Evolutionary conservation across 208 protist genomes (phyloP).

Genomic region (Sergeia podlipaevii): DNA sequence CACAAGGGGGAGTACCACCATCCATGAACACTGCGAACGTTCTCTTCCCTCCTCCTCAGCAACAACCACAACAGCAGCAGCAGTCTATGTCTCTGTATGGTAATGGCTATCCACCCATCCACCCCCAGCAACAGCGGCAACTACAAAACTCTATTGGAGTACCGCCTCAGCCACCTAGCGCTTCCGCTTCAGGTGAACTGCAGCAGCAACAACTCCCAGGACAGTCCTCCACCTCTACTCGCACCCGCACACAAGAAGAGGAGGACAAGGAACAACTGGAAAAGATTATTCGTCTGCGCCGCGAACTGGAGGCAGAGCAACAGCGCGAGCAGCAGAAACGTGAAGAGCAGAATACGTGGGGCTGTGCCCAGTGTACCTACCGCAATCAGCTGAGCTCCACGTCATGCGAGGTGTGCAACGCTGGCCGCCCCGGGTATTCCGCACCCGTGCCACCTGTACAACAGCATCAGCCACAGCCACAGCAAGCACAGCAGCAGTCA

Average conservation of each 20-base stretch:
- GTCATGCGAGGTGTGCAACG: slow-evolving; percentile 68
- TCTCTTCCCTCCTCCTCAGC: neutral
- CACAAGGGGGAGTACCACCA: too few relatives aligned
- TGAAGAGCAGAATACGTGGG: slow-evolving; percentile 69
- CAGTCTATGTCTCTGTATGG: neutral
- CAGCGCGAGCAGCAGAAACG: slow-evolving; percentile 64
- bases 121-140: neutral
- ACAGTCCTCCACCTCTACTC: neutral
- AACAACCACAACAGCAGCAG: neutral
- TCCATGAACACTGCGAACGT: neutral
- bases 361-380: slow-evolving; percentile 69
- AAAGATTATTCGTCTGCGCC: slow-evolving; percentile 77
- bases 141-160: slow-evolving; percentile 2
- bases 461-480: too few relatives aligned
- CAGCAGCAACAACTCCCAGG: neutral
- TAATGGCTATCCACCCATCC: neutral
- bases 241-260: slow-evolving; percentile 41
- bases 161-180: slow-evolving; percentile 4
- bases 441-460: slow-evolving; percentile 5
- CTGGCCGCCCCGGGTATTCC: slow-evolving; percentile 39
- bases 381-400: slow-evolving; percentile 48
- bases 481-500: neutral
- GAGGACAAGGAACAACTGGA: slow-evolving; percentile 74
- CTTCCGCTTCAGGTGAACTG: neutral
- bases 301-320: slow-evolving; percentile 73